Conservation (phyloP, 192 early-diverging fungal species). For the Coemansia sp. region DNA sequence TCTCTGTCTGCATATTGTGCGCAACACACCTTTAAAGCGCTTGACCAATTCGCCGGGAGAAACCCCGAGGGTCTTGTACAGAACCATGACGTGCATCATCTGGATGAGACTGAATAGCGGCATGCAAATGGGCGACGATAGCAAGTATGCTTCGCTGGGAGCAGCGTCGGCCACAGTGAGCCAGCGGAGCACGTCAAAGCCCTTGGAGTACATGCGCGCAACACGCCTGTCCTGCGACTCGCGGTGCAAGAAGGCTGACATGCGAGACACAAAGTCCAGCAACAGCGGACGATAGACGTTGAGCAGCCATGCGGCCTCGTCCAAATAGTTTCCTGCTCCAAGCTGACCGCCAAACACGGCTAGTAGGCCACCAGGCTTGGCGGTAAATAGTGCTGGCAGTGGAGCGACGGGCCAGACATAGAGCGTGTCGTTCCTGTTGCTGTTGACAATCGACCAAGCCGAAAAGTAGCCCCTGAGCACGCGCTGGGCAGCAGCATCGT, state of each 20-base stretch:
- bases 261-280: constrained; percentile 68
- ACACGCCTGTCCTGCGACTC: constrained; percentile 61
- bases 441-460: constrained; percentile 8
- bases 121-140: constrained; percentile 74
- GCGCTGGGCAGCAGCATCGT: constrained; percentile 6
- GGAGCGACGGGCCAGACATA: background rate
- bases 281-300: constrained; percentile 76
- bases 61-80: constrained; percentile 64
- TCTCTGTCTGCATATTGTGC: background rate
- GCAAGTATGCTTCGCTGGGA: constrained; percentile 73
- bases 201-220: constrained; percentile 62
- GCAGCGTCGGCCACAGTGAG: constrained; percentile 65
- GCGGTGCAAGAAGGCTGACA: constrained; percentile 68
- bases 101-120: constrained; percentile 90
- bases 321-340: constrained; percentile 83
- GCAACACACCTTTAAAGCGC: constrained; percentile 34
- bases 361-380: constrained; percentile 62
- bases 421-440: background rate
- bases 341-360: constrained; percentile 96
- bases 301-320: constrained; percentile 76
- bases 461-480: constrained; percentile 34
- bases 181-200: constrained; percentile 83
- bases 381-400: constrained; percentile 23
- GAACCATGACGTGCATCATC: constrained; percentile 78
- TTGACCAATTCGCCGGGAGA: constrained; percentile 48